A percentile compares a stretch with the other conserved stretches of the same genome.
Conservation (phyloP, 2,329 filamentous ascomycete species). For the Talaromyces piceae region DNA sequence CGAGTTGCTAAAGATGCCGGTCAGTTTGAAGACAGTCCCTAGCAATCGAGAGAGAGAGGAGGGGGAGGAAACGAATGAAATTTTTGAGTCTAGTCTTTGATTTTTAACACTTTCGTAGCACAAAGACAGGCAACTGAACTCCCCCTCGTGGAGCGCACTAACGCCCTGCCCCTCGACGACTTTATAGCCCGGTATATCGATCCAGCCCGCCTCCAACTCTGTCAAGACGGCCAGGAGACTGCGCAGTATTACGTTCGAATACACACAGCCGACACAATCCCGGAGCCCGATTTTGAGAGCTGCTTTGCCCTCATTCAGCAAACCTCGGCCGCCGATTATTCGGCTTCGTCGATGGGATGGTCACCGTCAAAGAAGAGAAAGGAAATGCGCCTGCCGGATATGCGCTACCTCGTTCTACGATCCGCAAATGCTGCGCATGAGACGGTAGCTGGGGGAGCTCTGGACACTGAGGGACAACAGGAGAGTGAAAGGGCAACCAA, state of each 20-base stretch:
- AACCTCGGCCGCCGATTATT: constrained; percentile 49
- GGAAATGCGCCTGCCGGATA: constrained; percentile 53
- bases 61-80: too few species aligned
- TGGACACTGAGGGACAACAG: neutral
- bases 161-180: constrained; percentile 30
- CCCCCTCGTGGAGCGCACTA: constrained; percentile 36
- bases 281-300: constrained; percentile 34
- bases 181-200: constrained; percentile 25
- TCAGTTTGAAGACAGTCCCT: neutral
- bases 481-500: neutral
- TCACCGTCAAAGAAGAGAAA: constrained; percentile 43
- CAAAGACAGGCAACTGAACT: neutral
- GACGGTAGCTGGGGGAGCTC: neutral
- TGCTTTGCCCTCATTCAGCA: constrained; percentile 48
- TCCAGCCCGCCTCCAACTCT: constrained; percentile 9
- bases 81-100: neutral
- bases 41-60: neutral
- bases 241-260: constrained; percentile 20
- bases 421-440: constrained; percentile 4
- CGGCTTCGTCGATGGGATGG: constrained; percentile 48
- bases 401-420: constrained; percentile 51
- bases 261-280: constrained; percentile 31
- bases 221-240: neutral
- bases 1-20: constrained; percentile 3
- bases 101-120: neutral